Evolutionary conservation across 345 rosid species (phyloP), one percentile per base, ranked within the genome.

Genomic region (Triadica sebifera): DNA sequence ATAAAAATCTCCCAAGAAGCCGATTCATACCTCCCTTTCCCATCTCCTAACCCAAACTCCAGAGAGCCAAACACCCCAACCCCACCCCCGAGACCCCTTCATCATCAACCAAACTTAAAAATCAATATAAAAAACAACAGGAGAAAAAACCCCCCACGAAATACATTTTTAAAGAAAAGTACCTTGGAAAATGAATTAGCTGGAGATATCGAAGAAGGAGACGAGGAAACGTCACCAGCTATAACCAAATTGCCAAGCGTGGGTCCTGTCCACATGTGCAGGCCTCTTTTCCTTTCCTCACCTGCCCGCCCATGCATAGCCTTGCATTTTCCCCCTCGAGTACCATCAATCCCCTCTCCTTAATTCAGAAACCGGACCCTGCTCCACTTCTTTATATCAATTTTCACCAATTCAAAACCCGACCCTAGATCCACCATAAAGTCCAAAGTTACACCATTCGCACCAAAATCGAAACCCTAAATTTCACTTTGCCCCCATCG

Each of bases 101-200:
- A 29, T 2, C 34, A 2, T 29, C 34, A 29, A 29, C 34, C 2
- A 29, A 29, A 29, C 34, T 29, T 2, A 29, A 29, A 1, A 29
- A 29, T 29, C 34, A 29, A 29, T 29, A 29, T 29, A 2, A 1
- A 29, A 29, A 29, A 2, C 34, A 29, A 29, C 34, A 29, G 34
- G 1, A 29, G 34, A 29, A 29, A 29, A 29, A 29, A 29, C 34
- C 34, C 34, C 34, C 34, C 34, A 29, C 2, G 34, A 29, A 29
- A 29, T 29, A 29, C 34, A 29, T 1, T 2, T 29, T 29, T 29
- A 67, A 15, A 7, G 22, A 47, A 16, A 37, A 20, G 56, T 81
- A 93, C 98, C 97, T 92, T 90, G 79, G 10, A 81, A 65, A 88
- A 88, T 12, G 73, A 90, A 82, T 82, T 78, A 80, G 81, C 47